phyloP scores from a whole-genome alignment of 257 asterid genomes.

The Solanum peruvianum region DNA sequence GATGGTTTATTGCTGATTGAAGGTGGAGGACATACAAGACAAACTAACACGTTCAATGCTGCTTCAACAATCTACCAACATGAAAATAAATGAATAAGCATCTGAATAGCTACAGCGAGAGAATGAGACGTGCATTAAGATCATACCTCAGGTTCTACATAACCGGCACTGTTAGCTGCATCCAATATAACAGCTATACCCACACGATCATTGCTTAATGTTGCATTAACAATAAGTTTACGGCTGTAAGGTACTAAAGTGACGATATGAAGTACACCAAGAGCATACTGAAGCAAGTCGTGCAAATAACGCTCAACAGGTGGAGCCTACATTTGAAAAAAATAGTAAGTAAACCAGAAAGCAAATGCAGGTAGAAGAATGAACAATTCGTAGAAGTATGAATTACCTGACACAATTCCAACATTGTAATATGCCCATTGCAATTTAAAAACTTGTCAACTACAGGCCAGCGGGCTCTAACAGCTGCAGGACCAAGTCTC shows the following conservation, averaged over 20 bases:
- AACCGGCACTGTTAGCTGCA: slow-evolving; percentile 91
- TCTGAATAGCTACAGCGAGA: not conserved
- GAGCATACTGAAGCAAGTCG: slow-evolving; percentile 89
- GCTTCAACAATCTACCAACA: slow-evolving; percentile 82
- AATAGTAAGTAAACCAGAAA: not conserved
- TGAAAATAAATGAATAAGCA: not conserved
- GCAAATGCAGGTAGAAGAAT: not conserved
- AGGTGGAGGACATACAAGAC: slow-evolving; percentile 98
- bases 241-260: slow-evolving; percentile 86
- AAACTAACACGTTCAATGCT: slow-evolving; percentile 73
- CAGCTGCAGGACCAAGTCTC: slow-evolving; percentile 81
- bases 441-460: slow-evolving; percentile 68
- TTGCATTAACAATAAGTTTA: slow-evolving; percentile 67
- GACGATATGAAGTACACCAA: slow-evolving; percentile 82
- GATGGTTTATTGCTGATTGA: slow-evolving; percentile 91
- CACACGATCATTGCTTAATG: slow-evolving; percentile 85
- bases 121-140: not conserved
- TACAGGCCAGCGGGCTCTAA: slow-evolving; percentile 79
- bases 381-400: not conserved
- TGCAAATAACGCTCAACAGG: slow-evolving; percentile 96
- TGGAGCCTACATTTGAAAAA: slow-evolving; percentile 59
- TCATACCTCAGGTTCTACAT: slow-evolving; percentile 91
- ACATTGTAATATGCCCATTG: slow-evolving; percentile 87
- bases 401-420: slow-evolving; percentile 94
- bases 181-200: slow-evolving; percentile 96